Evolutionary conservation across 2,329 filamentous ascomycete species (phyloP), one percentile per base, ranked within the genome.

Genomic region (Remersonia thermophila): DNA sequence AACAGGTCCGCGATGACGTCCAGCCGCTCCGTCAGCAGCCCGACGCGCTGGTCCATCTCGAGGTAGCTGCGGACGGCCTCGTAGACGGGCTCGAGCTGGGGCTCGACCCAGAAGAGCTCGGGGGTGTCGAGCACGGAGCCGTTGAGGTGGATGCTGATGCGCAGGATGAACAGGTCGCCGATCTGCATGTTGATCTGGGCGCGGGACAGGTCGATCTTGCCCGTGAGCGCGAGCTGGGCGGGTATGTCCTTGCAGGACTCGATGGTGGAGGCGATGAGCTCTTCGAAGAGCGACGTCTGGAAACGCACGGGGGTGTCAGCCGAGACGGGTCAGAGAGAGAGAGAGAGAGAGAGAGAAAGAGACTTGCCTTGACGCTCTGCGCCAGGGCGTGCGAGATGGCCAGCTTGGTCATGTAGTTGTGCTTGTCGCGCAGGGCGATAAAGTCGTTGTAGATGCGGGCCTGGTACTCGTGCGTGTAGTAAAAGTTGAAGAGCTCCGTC

Each of bases 401-500:
- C 27, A 96, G 67, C 63, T 96, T 96, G 48, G 82, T 93, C 91
- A 96, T 96, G 63, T 96, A 93, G 59, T 93, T 94, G 52, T 79
- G 79, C 61, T 93, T 94, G 51, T 96, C 89, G 33, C 87, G 73
- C 42, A 98, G 62, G 2, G 84, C 91, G 59, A 98, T 98, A 52
- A 98, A 98, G 60, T 98, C 91, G 60, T 98, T 98, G 71, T 98
- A 98, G 58, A 98, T 98, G 35, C 91, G 80, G 15, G 91, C 85
- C 61, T 98, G 93, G 57, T 98, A 98, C 55, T 96, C 89, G 51
- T 83, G 75, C 3, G 91, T 96, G 63, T 98, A 96, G 66, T 98
- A 98, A 59, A 96, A 98, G 58, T 98, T 98, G 69, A 98, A 98
- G 53, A 89, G 85, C 59, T 98, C 91, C 32, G 86, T 84, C 62